Evolutionary conservation across 192 early-diverging fungal species (phyloP), one percentile per base, ranked within the genome.

Genomic region (Entomortierella beljakovae): DNA sequence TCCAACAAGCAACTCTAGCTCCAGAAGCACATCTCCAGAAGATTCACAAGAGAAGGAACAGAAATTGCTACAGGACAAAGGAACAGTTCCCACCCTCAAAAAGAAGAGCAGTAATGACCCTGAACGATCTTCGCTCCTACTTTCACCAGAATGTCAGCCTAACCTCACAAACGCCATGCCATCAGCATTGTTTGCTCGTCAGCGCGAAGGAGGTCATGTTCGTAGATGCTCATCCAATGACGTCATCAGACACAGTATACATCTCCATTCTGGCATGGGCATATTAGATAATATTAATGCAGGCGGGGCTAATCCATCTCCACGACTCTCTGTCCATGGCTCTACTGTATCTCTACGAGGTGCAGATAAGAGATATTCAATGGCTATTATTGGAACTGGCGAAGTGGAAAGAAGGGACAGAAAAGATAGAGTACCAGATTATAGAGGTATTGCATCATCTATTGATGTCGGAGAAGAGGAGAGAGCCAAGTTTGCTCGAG

Each of bases 211-310:
- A 2, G 32, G 37, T 50, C 75, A 79, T 64, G 67, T 79, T 1
- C 67, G 75, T 2, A 48, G 75, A 46, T 79, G 75, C 35, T 70
- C 75, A 5, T 79, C 75, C 15, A 79, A 61, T 6, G 75, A 79
- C n/a, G 61, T 59, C 2, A 51, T 79, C 33, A 57, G 71, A 2
- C 20, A 46, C 28, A 64, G 63, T 52, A 32, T 57, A n/a, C 52
- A 57, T 43, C 62, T 76, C n/a, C 52, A 58, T 6, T 25, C 48
- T 2, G 42, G 7, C 26, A 32, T 42, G 10, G 38, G 15, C 1
- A 33, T 49, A 26, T 51, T 51, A 16, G 34, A 23, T 20, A 49
- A 23, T 4, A 15, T 51, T 16, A 32, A 49, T 20, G 15, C 5
- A 16, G 20, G 20, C 20, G 15, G 15, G 3, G 43, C 37, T 13